A percentile compares a stretch with the other conserved stretches of the same genome.
These are phyloP conservation scores for Pleurotus citrinopileatus DNA, from an alignment of 768 basidiomycete species.

Conservation along the genomic window DNA sequence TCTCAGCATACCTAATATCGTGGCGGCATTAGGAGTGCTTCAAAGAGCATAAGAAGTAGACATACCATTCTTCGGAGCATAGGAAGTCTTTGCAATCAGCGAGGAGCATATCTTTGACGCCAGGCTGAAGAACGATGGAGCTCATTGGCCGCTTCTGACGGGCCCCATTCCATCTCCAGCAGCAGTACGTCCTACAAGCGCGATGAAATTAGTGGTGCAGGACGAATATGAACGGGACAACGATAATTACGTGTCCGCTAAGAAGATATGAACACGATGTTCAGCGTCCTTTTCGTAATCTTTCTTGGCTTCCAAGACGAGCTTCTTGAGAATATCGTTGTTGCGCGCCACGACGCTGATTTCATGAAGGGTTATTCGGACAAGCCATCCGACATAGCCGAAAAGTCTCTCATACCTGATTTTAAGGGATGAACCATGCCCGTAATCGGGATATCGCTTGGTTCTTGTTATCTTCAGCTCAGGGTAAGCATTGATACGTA, in stretches of 20 bases:
- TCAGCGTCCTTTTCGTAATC: constrained; percentile 91
- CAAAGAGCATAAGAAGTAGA: constrained; percentile 17
- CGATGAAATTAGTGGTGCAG: constrained; percentile 12
- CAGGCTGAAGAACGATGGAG: constrained; percentile 88
- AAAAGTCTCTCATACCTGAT: constrained; percentile 54
- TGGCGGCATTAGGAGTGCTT: constrained; percentile 17
- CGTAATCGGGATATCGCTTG: constrained; percentile 73
- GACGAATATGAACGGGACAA: constrained; percentile 11
- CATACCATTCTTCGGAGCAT: constrained; percentile 81
- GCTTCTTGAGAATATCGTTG: constrained; percentile 83
- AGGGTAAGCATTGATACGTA: constrained; percentile 17
- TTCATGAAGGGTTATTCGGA: background rate
- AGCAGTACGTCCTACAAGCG: constrained; percentile 54
- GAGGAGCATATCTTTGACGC: constrained; percentile 88
- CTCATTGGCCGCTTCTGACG: constrained; percentile 89
- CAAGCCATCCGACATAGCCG: constrained; percentile 14
- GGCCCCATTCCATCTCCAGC: constrained; percentile 89
- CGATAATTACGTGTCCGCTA: constrained; percentile 78
- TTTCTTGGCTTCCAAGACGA: constrained; percentile 83
- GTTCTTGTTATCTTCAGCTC: constrained; percentile 69
- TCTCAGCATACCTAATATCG: constrained; percentile 76
- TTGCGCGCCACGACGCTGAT: constrained; percentile 86
- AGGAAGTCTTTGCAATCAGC: constrained; percentile 86
- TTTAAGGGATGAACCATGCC: constrained; percentile 71
- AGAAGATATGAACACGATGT: constrained; percentile 85